Percentiles rank a stretch among this genome's conserved stretches.
Evolutionary conservation across 2,329 filamentous ascomycete species (phyloP).

Genomic region (Neofusicoccum cordaticola): DNA sequence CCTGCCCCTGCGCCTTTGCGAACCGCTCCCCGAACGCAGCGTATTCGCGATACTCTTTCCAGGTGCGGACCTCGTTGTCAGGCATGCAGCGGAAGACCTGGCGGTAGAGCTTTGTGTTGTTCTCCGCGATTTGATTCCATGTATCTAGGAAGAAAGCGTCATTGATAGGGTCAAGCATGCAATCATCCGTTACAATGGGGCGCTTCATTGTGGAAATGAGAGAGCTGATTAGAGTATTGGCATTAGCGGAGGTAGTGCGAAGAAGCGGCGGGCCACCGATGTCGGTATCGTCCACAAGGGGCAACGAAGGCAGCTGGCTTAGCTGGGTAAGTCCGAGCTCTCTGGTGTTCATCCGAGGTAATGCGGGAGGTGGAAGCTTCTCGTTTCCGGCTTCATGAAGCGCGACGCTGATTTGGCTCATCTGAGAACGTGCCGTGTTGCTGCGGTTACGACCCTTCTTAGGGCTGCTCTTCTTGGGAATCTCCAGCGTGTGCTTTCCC

Average conservation of each 20-base stretch:
- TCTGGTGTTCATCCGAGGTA: conserved; percentile 62
- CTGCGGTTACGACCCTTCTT: conserved; percentile 29
- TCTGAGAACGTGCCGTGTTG: conserved; percentile 31
- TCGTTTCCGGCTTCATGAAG: conserved; percentile 39
- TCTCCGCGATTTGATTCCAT: conserved; percentile 83
- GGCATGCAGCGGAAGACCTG: conserved; percentile 96
- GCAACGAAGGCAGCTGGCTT: conserved; percentile 69
- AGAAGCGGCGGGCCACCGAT: conserved; percentile 71
- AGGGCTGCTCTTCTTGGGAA: conserved; percentile 48
- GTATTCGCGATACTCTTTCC: conserved; percentile 89
- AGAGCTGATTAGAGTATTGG: conserved; percentile 47
- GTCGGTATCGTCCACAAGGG: conserved; percentile 72
- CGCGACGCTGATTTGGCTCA: conserved; percentile 30
- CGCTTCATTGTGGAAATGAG: conserved; percentile 65
- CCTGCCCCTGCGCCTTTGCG: conserved; percentile 58
- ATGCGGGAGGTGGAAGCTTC: conserved; percentile 57
- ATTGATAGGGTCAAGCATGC: conserved; percentile 87
- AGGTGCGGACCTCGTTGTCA: conserved; percentile 88
- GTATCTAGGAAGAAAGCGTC: conserved; percentile 80
- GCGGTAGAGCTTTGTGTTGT: conserved; percentile 93
- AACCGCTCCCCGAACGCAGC: conserved; percentile 75
- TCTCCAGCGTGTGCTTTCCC: conserved; percentile 51
- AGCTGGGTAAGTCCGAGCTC: conserved; percentile 66
- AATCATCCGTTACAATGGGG: conserved; percentile 78
- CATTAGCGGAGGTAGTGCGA: conserved; percentile 50